Percentiles rank a stretch among this genome's conserved stretches.
Evolutionary conservation across 495 filamentous ascomycete genomes (phyloP).

Genomic region (Aspergillus avenaceus): DNA sequence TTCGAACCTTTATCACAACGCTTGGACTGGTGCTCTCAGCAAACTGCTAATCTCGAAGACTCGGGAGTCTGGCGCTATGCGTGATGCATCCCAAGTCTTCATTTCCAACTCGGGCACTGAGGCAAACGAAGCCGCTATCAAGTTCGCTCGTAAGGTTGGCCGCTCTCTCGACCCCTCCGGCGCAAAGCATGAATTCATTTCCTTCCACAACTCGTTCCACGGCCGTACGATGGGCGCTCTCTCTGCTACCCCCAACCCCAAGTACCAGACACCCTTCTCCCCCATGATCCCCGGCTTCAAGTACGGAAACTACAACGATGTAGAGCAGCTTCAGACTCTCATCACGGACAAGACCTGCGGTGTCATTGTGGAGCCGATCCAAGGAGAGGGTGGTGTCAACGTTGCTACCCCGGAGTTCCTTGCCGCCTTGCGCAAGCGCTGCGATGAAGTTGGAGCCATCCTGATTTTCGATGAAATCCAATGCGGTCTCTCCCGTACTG

Average conservation of each 20-base stretch:
- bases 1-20: constrained; percentile 95
- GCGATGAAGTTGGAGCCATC: constrained; percentile 81
- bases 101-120: constrained; percentile 93
- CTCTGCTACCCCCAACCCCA: constrained; percentile 94
- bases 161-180: constrained; percentile 66
- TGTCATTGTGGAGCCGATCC: constrained; percentile 96
- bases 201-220: constrained; percentile 89
- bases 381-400: constrained; percentile 92
- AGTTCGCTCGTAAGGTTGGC: constrained; percentile 90
- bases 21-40: constrained; percentile 84
- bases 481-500: constrained; percentile 84
- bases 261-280: constrained; percentile 91
- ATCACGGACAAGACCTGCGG: constrained; percentile 84
- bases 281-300: constrained; percentile 94
- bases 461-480: constrained; percentile 97
- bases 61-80: constrained; percentile 69
- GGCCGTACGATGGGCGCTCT: constrained; percentile 91
- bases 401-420: constrained; percentile 80
- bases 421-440: constrained; percentile 68
- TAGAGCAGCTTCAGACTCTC: constrained; percentile 60
- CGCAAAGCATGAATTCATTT: constrained; percentile 77
- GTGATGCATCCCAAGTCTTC: constrained; percentile 76
- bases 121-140: constrained; percentile 96
- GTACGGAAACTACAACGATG: constrained; percentile 82
- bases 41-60: constrained; percentile 81